A percentile compares a stretch with the other conserved stretches of the same genome.
phyloP scores from a whole-genome alignment of 2,329 filamentous ascomycete species.

The Penicillium frequentans region DNA sequence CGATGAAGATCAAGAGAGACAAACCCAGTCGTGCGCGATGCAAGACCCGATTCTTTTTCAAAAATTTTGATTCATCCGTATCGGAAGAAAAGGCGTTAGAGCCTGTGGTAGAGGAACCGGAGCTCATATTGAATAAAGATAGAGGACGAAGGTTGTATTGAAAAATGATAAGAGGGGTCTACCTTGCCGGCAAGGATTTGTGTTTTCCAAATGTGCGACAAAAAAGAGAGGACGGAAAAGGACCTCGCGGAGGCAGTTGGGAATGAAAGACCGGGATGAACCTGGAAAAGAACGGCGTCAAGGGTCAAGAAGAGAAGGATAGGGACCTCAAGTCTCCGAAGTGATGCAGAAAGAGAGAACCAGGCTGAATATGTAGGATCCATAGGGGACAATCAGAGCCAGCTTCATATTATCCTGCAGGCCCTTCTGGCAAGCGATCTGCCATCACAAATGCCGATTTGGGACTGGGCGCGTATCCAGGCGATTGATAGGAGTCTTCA shows the following conservation, averaged over 20 bases:
- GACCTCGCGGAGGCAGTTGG: conserved; percentile 3
- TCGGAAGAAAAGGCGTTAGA: conserved; percentile 36
- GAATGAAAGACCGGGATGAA: conserved; percentile 12
- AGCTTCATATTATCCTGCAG: neutral
- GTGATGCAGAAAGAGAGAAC: neutral
- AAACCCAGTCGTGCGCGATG: conserved; percentile 37
- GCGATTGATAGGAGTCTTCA: conserved; percentile 1
- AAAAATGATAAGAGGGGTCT: neutral
- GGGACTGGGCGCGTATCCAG: conserved; percentile 9
- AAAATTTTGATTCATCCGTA: conserved; percentile 37
- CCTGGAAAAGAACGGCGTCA: conserved; percentile 12
- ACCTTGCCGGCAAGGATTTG: conserved; percentile 22
- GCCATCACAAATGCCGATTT: conserved; percentile 12
- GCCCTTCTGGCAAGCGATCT: conserved; percentile 9
- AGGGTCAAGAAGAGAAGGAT: conserved; percentile 4
- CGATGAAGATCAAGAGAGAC: conserved; percentile 30
- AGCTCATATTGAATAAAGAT: conserved; percentile 24
- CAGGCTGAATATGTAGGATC: conserved; percentile 13
- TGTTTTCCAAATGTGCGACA: neutral
- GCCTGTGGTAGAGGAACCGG: conserved; percentile 26
- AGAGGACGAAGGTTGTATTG: neutral
- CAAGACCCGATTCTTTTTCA: conserved; percentile 33
- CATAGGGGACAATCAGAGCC: neutral
- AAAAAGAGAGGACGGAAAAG: conserved; percentile 7
- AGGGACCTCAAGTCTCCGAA: conserved; percentile 7